Base-by-base conservation (phyloP, 192 early-diverging fungal species). In the Coemansia sp. region DNA sequence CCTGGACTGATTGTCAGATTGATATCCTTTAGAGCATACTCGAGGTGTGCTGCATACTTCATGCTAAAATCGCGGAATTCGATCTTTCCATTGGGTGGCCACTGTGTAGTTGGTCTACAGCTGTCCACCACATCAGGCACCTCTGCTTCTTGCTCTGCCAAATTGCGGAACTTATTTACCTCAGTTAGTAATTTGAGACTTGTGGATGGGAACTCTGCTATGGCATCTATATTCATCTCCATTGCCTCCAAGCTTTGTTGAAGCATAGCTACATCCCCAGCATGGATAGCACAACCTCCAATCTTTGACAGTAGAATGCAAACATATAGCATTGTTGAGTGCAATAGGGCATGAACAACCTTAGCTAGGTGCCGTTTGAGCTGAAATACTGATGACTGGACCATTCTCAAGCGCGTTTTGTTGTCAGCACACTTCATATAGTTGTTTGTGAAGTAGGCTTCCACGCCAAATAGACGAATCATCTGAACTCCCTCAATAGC, bases 1-100 rank as follows among this genome's bases (percentile, higher is more conserved):
- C 88, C 84, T 3, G 86, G 60, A 15, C 63, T 20, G 3, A 88
- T 84, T 11, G 74, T 63, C 22, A 89, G 63, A 14, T 77, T 78
- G 3, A 88, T 43, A 11, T 80, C 60, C 1, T 70, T 49, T 0
- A 89, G 66, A 3, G 76, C 82, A 11, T 6, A 40, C 9, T 60
- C 62, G 47, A 73, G 53, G 37, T 66, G 62, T 3, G 36, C 14
- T 15, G 24, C 58, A 15, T 78, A 78, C 2, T 39, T 42, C 67
- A 73, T 57, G 31, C 59, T 66, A 59, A 62, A 78, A 38, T 72
- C 40, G 47, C 37, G 32, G 60, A 79, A 79, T 36, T 74, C 77
- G 15, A 79, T 60, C 12, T 53, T 29, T 4, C 77, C 77, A 5
- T 25, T 3, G 5, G 25, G 7, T 12, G 77, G 77, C 77, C 77